Evolutionary conservation across 768 basidiomycete genomes (phyloP), one percentile per base, ranked within the genome.

Genomic region (Kondoa subrosea): DNA sequence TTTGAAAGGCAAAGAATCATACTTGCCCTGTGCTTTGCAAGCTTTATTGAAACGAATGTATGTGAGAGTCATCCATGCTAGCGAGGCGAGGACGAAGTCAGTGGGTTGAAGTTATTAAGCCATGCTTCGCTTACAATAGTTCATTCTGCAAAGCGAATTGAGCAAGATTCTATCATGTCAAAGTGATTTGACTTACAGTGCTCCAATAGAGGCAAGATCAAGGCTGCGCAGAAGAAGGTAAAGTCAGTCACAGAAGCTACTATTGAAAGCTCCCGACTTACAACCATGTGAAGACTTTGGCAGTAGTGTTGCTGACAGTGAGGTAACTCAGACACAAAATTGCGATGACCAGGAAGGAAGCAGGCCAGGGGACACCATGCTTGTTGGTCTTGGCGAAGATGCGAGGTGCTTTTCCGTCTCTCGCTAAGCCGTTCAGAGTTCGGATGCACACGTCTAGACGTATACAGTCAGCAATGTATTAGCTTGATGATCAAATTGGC

Each of bases 1-100:
- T 26, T 67, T 63, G 73, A 75, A 77, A 14, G 30, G 58, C 15
- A 60, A 25, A 12, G 1, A 31, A 16, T 26, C 30, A 26, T 25
- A 60, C 15, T 12, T 14, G 27, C 25, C 25, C 27, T 31, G 30
- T 14, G 25, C 25, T 31, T 25, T 60, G 58, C 15, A 12, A 1
- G 58, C 58, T 60, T 60, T 31, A 26, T 26, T 14, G 58, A 60
- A 31, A 26, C 58, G 58, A 60, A 16, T 60, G 58, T 60, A 60
- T 8, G 25, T 1, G 27, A 25, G 15, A 14, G 27, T 31, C 25
- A 31, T 60, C 58, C 40, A 50, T 8, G 40, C 21, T 8, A 8
- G 21, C 12, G 8, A 8, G 40, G 40, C 40, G 8, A 50, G n/a
- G n/a, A n/a, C n/a, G n/a, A n/a, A n/a, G n/a, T n/a, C n/a, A n/a